A percentile compares a stretch with the other conserved stretches of the same genome.
Evolutionary conservation across 441 rosid genomes (phyloP).

Genomic region (Populus hybrid): DNA sequence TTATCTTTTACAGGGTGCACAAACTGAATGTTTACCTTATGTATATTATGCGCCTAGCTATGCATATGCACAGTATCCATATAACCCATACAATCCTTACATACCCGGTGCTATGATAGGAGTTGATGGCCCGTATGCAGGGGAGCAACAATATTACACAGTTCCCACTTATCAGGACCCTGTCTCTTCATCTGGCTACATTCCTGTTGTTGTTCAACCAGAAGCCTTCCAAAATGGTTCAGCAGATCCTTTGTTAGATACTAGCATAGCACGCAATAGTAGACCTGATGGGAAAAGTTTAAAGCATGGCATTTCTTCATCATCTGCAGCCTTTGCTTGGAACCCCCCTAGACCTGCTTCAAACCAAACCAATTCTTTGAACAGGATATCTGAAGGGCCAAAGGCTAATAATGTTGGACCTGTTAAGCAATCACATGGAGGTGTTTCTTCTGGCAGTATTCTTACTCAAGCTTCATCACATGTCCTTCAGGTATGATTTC

Average conservation of each 20-base stretch:
- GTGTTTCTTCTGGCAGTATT: slow-evolving; percentile 38
- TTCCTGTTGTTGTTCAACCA: slow-evolving; percentile 55
- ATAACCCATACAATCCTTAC: slow-evolving; percentile 88
- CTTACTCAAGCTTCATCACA: slow-evolving; percentile 37
- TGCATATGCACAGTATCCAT: slow-evolving; percentile 83
- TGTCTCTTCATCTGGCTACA: slow-evolving; percentile 52
- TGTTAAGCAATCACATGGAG: slow-evolving; percentile 39
- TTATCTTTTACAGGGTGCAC: slow-evolving; percentile 57
- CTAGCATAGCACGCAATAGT: slow-evolving; percentile 36
- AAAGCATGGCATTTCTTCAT: slow-evolving; percentile 42
- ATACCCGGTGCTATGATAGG: slow-evolving; percentile 79
- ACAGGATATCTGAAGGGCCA: slow-evolving; percentile 38
- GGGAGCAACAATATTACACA: slow-evolving; percentile 65
- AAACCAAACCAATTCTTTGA: slow-evolving; percentile 38
- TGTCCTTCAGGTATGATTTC: slow-evolving; percentile 43
- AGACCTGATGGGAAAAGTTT: slow-evolving; percentile 48
- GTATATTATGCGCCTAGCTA: slow-evolving; percentile 75
- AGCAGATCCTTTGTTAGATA: slow-evolving; percentile 43
- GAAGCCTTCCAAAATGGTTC: slow-evolving; percentile 39
- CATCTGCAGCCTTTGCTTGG: slow-evolving; percentile 41
- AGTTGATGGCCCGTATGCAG: slow-evolving; percentile 54
- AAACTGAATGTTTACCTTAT: slow-evolving; percentile 73
- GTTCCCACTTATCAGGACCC: slow-evolving; percentile 57
- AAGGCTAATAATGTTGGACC: slow-evolving; percentile 44
- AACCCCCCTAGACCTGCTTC: slow-evolving; percentile 43